These are phyloP conservation scores for Pisolithus albus DNA, from an alignment of 768 basidiomycete species.

Conservation along the genomic window DNA sequence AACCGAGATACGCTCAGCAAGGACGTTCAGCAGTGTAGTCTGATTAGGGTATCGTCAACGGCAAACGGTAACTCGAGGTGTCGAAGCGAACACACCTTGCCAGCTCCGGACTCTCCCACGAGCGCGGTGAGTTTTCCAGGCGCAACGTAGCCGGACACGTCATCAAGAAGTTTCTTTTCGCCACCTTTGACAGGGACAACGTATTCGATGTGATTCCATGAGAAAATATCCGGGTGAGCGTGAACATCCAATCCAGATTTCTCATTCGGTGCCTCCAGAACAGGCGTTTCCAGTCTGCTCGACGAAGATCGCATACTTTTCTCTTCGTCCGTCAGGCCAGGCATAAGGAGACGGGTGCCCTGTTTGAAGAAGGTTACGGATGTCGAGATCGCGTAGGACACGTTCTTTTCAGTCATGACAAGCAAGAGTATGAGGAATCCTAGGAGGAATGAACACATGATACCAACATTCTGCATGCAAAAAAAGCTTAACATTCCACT, in stretches of 20 bases:
- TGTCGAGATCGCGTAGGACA: conserved; percentile 22
- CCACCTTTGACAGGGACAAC: conserved; percentile 38
- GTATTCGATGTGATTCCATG: conserved; percentile 70
- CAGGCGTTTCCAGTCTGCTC: neutral
- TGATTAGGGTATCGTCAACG: conserved; percentile 8
- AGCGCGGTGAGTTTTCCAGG: conserved; percentile 47
- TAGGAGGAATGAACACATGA: conserved; percentile 38
- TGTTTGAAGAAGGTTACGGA: conserved; percentile 22
- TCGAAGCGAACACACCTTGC: conserved; percentile 15
- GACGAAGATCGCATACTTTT: neutral
- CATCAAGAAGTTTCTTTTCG: conserved; percentile 39
- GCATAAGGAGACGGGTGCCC: neutral
- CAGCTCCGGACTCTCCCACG: conserved; percentile 39
- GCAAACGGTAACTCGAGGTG: neutral
- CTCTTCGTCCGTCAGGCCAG: conserved; percentile 13
- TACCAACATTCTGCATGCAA: conserved; percentile 32
- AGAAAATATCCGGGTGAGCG: conserved; percentile 53
- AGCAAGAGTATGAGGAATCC: conserved; percentile 33
- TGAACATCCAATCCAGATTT: conserved; percentile 28
- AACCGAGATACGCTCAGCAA: conserved; percentile 42
- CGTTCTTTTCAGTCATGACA: conserved; percentile 30
- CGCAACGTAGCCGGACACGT: conserved; percentile 43
- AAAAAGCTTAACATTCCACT: neutral
- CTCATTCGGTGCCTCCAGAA: neutral
- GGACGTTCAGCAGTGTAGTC: conserved; percentile 55